These are phyloP conservation scores for Ogataea ganodermae DNA, from an alignment of 805 yeast species.

Conservation along the genomic window DNA sequence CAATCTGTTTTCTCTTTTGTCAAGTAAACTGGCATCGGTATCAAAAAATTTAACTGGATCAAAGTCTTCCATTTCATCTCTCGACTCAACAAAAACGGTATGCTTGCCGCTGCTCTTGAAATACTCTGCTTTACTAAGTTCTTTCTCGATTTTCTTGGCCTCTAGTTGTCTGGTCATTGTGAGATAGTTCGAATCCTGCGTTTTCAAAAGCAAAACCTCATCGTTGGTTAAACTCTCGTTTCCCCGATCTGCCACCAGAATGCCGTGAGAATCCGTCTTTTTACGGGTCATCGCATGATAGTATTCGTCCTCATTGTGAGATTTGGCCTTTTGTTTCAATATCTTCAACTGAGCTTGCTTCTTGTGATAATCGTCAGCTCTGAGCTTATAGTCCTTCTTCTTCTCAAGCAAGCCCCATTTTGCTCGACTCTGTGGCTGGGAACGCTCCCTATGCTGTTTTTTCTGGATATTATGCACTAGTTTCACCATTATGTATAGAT, in stretches of 20 bases:
- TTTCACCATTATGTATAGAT: slow-evolving; percentile 56
- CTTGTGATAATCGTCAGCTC: slow-evolving; percentile 59
- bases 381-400: slow-evolving; percentile 74
- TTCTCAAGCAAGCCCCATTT: slow-evolving; percentile 87
- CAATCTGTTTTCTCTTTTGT: slow-evolving; percentile 71
- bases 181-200: slow-evolving; percentile 88
- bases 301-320: slow-evolving; percentile 91
- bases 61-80: slow-evolving; percentile 56
- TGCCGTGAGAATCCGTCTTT: slow-evolving; percentile 70
- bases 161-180: slow-evolving; percentile 76
- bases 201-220: slow-evolving; percentile 79
- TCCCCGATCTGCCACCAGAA: slow-evolving; percentile 65
- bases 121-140: slow-evolving; percentile 50
- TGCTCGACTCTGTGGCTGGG: slow-evolving; percentile 76
- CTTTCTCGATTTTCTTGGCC: slow-evolving; percentile 59
- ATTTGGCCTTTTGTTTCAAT: slow-evolving; percentile 68
- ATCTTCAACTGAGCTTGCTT: slow-evolving; percentile 67
- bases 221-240: slow-evolving; percentile 62
- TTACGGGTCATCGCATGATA: slow-evolving; percentile 87
- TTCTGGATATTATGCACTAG: slow-evolving; percentile 89
- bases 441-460: slow-evolving; percentile 93
- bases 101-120: slow-evolving; percentile 66
- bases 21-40: slow-evolving; percentile 65
- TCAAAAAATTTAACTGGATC: slow-evolving; percentile 66
- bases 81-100: slow-evolving; percentile 78